Evolutionary conservation across 2,329 filamentous ascomycete species (phyloP).

Genomic region (Hypoxylon sp.): DNA sequence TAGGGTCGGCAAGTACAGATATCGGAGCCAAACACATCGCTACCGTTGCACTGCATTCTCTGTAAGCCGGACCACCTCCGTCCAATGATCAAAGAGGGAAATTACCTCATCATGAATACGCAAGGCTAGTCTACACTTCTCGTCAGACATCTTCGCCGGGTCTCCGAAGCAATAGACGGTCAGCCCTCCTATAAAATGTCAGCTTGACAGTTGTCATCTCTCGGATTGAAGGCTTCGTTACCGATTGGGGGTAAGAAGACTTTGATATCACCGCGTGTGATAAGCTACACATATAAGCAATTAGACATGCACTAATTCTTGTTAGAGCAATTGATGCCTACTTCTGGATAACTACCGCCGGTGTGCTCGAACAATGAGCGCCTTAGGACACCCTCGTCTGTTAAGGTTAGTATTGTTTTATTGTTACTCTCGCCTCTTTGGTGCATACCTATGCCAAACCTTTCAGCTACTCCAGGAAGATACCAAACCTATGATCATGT

Average conservation of each 20-base stretch:
- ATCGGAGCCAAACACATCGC: conserved; percentile 97
- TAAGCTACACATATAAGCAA: conserved; percentile 68
- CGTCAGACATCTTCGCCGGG: conserved; percentile 92
- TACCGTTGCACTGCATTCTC: conserved; percentile 82
- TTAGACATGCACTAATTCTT: conserved; percentile 44
- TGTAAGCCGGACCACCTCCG: conserved; percentile 40
- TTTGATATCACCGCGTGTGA: conserved; percentile 95
- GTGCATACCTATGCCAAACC: conserved; percentile 85
- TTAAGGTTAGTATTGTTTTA: conserved; percentile 49
- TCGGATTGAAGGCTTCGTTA: conserved; percentile 53
- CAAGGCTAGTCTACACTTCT: conserved; percentile 83
- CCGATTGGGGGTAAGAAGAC: conserved; percentile 95
- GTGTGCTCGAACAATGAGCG: conserved; percentile 94
- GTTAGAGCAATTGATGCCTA: conserved; percentile 47
- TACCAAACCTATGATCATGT: conserved; percentile 75
- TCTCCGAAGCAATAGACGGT: conserved; percentile 99
- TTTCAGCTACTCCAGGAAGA: conserved; percentile 87
- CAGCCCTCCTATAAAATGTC: conserved; percentile 73
- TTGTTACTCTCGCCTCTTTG: not conserved
- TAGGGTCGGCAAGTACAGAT: conserved; percentile 98
- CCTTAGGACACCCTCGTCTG: conserved; percentile 87
- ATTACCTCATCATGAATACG: conserved; percentile 80
- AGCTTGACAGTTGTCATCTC: conserved; percentile 30
- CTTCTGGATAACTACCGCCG: conserved; percentile 94
- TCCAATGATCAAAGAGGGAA: conserved; percentile 31